Conservation (phyloP, 805 yeast genomes). For the Candida lessepsii region DNA sequence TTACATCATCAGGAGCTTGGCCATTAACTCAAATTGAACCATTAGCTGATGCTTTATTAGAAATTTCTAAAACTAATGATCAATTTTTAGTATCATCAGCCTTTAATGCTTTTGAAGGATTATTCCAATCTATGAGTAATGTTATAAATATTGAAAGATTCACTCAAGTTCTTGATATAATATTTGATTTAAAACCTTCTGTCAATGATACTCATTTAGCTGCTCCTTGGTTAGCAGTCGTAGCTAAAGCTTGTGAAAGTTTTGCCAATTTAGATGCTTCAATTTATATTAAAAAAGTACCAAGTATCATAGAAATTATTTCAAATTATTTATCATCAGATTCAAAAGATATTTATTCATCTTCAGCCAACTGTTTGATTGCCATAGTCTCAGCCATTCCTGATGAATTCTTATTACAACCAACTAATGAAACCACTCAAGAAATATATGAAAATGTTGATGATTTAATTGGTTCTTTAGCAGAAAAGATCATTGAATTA, state of each 20-base stretch:
- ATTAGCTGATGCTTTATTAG: slow-evolving; percentile 73
- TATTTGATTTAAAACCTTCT: slow-evolving; percentile 80
- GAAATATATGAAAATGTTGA: slow-evolving; percentile 58
- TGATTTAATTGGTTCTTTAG: slow-evolving; percentile 48
- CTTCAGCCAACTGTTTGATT: slow-evolving; percentile 84
- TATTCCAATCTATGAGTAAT: slow-evolving; percentile 64
- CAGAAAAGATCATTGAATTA: slow-evolving; percentile 53
- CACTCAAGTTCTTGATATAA: slow-evolving; percentile 60
- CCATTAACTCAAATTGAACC: slow-evolving; percentile 66
- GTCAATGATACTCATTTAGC: slow-evolving; percentile 79
- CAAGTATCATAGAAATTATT: slow-evolving; percentile 48
- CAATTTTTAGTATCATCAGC: slow-evolving; percentile 81
- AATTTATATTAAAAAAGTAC: slow-evolving; percentile 54
- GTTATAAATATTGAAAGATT: slow-evolving; percentile 64
- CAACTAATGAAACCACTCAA: slow-evolving; percentile 43
- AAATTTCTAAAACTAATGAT: slow-evolving; percentile 77
- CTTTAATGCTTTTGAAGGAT: slow-evolving; percentile 78
- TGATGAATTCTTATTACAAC: slow-evolving; percentile 54
- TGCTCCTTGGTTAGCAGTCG: slow-evolving; percentile 93
- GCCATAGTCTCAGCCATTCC: slow-evolving; percentile 71
- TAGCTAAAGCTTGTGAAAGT: slow-evolving; percentile 69
- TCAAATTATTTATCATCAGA: slow-evolving; percentile 69
- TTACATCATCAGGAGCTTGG: slow-evolving; percentile 80
- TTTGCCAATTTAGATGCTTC: slow-evolving; percentile 34
- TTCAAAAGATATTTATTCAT: slow-evolving; percentile 57